These are phyloP conservation scores for Coemansia sp. DNA, from an alignment of 192 early-diverging fungal genomes.

Conservation along the genomic window DNA sequence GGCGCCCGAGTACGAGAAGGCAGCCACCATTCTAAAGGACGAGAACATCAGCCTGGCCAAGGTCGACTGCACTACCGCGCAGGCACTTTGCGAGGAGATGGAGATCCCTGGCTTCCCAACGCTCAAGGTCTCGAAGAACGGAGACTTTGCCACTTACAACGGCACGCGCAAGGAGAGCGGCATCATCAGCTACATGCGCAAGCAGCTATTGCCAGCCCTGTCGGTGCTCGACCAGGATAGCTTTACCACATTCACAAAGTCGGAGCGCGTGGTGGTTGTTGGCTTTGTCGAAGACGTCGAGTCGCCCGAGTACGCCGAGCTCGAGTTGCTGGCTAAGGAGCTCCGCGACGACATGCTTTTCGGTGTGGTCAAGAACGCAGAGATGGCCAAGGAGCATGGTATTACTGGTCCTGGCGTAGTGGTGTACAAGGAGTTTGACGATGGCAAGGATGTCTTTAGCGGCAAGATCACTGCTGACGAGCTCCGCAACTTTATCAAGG, in stretches of 20 bases:
- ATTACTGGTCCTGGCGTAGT: conserved; percentile 68
- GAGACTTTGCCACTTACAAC: conserved; percentile 72
- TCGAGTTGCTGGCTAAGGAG: conserved; percentile 71
- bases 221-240: conserved; percentile 67
- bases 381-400: conserved; percentile 57
- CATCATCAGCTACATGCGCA: conserved; percentile 93
- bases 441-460: conserved; percentile 73
- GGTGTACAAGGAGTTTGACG: conserved; percentile 91
- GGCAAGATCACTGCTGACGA: conserved; percentile 61
- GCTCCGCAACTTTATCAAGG: conserved; percentile 73
- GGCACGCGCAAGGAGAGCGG: conserved; percentile 84
- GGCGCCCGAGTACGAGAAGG: conserved; percentile 93
- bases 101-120: conserved; percentile 91
- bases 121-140: conserved; percentile 83
- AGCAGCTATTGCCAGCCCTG: conserved; percentile 86
- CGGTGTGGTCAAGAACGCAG: conserved; percentile 73
- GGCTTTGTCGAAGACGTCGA: conserved; percentile 71
- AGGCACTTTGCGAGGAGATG: conserved; percentile 78
- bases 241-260: conserved; percentile 73
- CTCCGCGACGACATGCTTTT: conserved; percentile 88
- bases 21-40: conserved; percentile 83
- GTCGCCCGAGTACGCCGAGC: conserved; percentile 66
- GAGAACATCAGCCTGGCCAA: conserved; percentile 81
- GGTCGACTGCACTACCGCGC: conserved; percentile 94
- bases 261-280: conserved; percentile 89